Base-by-base conservation (phyloP, 352 stramenopile genomes). In the Globisporangium nunn region DNA sequence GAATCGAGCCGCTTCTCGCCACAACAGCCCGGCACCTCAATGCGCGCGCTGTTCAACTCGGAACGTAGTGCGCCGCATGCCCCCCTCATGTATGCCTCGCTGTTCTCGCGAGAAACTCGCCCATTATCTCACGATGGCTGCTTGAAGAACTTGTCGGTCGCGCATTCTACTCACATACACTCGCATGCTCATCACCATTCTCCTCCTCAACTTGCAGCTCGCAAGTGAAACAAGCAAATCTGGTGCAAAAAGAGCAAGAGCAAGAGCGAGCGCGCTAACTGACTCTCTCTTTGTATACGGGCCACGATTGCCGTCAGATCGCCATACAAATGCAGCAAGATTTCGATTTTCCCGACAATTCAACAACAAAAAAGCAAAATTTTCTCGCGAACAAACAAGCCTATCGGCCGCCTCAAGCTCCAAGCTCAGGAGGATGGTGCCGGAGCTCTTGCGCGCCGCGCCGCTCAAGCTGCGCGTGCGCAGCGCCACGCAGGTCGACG, bases 381-480 rank as follows among this genome's bases (percentile, higher is more conserved):
- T 15, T 43, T 43, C 37, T 43, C 37, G 15, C 37, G 2, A 43
- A 43, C 17, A 17, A 43, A 12, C n/a, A 43, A 43, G 37, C 11
- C 1, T 17, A 43, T 43, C 17, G 37, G 37, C 15, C 37, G 37
- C 37, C 37, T 43, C 37, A 11, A 43, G 37, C 35, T 11, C 35
- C 10, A 50, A 41, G 17, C 6, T 54, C 11, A 5, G 33, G 40
- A 37, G 23, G 31, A 66, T 66, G 59, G 40, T 61, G 53, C 59
- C 59, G 37, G 59, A 66, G 7, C 45, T 68, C 37, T 47, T 68
- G 40, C 58, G 58, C 46, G 51, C 58, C 62, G 48, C 62, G 61
- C 75, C 75, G 58, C 75, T 85, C 50, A 83, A 83, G 58, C 54
- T 85, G 31, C 73, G 82, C 47, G 75, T 85, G 61, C 71, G 75